Evolutionary conservation across 2,329 filamentous ascomycete genomes (phyloP), one percentile per base, ranked within the genome.

Genomic region (Ophiostoma novo-ulmi): DNA sequence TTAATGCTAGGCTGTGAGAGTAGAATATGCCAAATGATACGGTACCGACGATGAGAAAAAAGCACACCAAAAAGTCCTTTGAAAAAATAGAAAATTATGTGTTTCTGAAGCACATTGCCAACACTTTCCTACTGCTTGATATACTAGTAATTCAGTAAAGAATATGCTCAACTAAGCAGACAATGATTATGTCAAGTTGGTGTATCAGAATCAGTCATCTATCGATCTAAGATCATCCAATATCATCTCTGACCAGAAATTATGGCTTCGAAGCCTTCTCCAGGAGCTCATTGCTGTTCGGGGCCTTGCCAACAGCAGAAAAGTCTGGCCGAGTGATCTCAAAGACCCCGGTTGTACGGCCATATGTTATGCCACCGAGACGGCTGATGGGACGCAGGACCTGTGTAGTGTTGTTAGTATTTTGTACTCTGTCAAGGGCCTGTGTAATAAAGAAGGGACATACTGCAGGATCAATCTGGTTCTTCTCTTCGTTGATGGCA

Each of bases 311-410:
- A 74, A 74, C 69, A 2, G 81, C 80, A 36, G 82, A 78, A 72
- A 84, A 89, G 71, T 84, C 84, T 0, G 85, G 88, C 58, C 91
- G 82, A 6, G 85, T 87, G 35, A 97, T 79, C 82, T 97, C 93
- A 36, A 92, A 81, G 0, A 82, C 89, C 73, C 94, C 88, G 0
- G 85, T 88, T 0, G 86, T 82, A 63, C 93, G 85, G 0, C 85
- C 90, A 78, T 97, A 98, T 0, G 90, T 90, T 75, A 97, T 96
- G 1, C 94, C 94, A 36, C 94, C 94, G 35, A 97, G 76, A 52
- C 94, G 87, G 74, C 87, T 88, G 20, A 97, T 85, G 0, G 94
- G 93, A 73, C 87, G 87, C 70, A 97, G 80, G 10, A 96, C 84
- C 81, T 89, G 61, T 61, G 31, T 76, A 7, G 72, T 70, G 31